phyloP scores from a whole-genome alignment of 148 eudicot genomes.

The Linanthus parryae region DNA sequence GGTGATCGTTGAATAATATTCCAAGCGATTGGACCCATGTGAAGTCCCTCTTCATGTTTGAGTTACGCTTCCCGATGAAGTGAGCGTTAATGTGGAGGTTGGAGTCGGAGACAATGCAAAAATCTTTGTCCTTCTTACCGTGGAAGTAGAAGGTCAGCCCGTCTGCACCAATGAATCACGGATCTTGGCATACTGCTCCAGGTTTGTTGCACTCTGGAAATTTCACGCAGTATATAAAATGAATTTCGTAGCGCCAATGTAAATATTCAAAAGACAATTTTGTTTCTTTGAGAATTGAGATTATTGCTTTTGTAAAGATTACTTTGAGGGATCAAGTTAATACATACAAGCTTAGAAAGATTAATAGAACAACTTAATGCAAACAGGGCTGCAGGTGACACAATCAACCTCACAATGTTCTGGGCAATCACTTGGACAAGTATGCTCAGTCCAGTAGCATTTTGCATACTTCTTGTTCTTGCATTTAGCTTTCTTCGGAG shows the following conservation, averaged over 20 bases:
- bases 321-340: too few relatives aligned
- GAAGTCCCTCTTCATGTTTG: constrained; percentile 27
- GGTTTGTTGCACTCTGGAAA: constrained; percentile 22
- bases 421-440: constrained; percentile 40
- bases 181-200: constrained; percentile 31
- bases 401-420: constrained; percentile 41
- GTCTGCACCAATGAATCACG: constrained; percentile 26
- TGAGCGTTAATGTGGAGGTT: constrained; percentile 28
- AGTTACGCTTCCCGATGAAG: constrained; percentile 20
- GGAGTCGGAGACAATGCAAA: constrained; percentile 25
- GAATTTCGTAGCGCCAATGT: background rate
- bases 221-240: background rate
- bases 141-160: constrained; percentile 36
- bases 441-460: constrained; percentile 26
- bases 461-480: constrained; percentile 20
- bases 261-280: background rate
- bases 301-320: too few relatives aligned
- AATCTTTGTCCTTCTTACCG: constrained; percentile 22
- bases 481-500: constrained; percentile 34
- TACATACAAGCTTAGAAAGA: background rate
- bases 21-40: constrained; percentile 37
- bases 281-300: background rate
- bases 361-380: constrained; percentile 24
- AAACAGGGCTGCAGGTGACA: constrained; percentile 49
- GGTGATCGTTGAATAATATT: constrained; percentile 20